Evolutionary conservation across 106 monocot species (phyloP).

Genomic region (Posidonia australis): DNA sequence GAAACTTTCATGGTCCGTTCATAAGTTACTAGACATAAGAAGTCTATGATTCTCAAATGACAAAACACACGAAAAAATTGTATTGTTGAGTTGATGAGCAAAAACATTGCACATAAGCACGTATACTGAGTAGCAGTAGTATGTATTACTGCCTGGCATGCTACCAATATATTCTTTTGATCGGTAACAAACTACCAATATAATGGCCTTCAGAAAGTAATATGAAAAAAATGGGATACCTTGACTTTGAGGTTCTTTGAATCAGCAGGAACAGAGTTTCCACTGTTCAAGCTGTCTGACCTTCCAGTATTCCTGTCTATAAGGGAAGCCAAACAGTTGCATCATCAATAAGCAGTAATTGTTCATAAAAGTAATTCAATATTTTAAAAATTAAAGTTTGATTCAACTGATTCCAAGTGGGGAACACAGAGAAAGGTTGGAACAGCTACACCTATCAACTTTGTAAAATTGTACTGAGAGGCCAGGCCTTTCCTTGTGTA

Average conservation of each 20-base stretch:
- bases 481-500: too few relatives aligned
- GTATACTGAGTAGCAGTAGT: too few relatives aligned
- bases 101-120: too few relatives aligned
- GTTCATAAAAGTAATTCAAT: not conserved
- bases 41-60: too few relatives aligned
- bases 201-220: not conserved
- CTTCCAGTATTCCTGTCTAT: slow-evolving; percentile 12
- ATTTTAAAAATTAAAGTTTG: not conserved
- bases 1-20: too few relatives aligned
- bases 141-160: too few relatives aligned
- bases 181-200: too few relatives aligned
- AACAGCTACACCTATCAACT: not conserved
- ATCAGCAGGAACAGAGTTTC: not conserved
- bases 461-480: not conserved
- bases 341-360: too few relatives aligned
- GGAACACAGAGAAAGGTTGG: not conserved
- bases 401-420: not conserved
- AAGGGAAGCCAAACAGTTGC: not conserved
- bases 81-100: too few relatives aligned
- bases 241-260: slow-evolving; percentile 14
- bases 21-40: too few relatives aligned
- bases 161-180: too few relatives aligned
- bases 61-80: too few relatives aligned
- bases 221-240: not conserved
- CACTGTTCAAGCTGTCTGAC: not conserved